phyloP scores from a whole-genome alignment of 148 eudicot genomes.

The Pharnaceum exiguum region DNA sequence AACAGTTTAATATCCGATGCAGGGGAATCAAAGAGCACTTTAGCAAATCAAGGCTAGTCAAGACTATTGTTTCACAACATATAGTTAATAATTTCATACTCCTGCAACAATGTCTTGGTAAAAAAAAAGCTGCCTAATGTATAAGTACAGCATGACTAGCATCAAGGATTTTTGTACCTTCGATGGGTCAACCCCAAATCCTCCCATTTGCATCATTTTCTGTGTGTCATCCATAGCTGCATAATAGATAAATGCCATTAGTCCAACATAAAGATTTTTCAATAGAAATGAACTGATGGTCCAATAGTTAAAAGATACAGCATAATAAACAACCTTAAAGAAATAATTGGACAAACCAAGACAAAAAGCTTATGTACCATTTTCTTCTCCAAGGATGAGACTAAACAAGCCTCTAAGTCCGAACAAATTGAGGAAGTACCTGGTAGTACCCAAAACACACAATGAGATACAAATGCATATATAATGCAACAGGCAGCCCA shows the following conservation, averaged over 20 bases:
- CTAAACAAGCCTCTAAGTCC: conserved; percentile 93
- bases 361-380: conserved; percentile 47
- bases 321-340: neutral
- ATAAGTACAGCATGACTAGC: neutral
- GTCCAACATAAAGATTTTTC: neutral
- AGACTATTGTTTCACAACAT: too few species aligned
- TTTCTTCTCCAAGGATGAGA: conserved; percentile 93
- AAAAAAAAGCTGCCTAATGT: neutral
- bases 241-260: conserved; percentile 16
- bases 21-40: too few species aligned
- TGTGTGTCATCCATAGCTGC: conserved; percentile 98
- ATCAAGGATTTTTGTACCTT: conserved; percentile 34
- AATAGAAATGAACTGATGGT: neutral
- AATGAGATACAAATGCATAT: conserved; percentile 8
- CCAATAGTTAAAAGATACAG: neutral
- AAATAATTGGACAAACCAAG: neutral
- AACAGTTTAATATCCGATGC: too few species aligned
- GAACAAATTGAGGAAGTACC: conserved; percentile 96
- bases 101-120: too few species aligned
- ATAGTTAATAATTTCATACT: too few species aligned
- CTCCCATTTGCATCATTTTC: conserved; percentile 99
- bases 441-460: conserved; percentile 20
- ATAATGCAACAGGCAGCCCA: too few species aligned
- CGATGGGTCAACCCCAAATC: conserved; percentile 84
- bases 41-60: too few species aligned